Evolutionary conservation across 176 grass and related monocot species (phyloP).

Genomic region (Carex myosuroides): DNA sequence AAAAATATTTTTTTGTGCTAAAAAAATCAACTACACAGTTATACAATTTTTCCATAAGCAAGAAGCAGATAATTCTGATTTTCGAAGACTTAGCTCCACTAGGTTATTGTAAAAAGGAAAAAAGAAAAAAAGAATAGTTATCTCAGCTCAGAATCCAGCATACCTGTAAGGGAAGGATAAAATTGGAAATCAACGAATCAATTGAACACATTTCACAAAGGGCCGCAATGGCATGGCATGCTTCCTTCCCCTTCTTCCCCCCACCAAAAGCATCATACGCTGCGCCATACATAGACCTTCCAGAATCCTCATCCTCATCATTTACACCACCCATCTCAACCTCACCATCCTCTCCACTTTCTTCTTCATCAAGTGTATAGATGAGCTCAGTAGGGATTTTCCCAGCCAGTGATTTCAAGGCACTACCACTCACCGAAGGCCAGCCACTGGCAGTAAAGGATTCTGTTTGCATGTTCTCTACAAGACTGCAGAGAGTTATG

Average conservation of each 20-base stretch:
- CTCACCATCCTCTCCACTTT: constrained; percentile 10
- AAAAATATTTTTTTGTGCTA: background rate
- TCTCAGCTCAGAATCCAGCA: background rate
- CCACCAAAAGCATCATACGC: constrained; percentile 74
- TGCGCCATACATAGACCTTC: constrained; percentile 45
- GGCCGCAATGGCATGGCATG: constrained; percentile 78
- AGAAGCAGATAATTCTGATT: background rate
- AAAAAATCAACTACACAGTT: background rate
- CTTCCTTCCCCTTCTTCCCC: constrained; percentile 69
- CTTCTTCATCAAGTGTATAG: constrained; percentile 29
- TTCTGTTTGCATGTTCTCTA: constrained; percentile 49
- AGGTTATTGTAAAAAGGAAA: background rate
- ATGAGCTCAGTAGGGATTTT: constrained; percentile 53
- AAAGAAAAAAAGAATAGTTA: background rate
- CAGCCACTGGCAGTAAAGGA: constrained; percentile 48
- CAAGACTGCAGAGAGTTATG: constrained; percentile 45
- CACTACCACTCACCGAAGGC: constrained; percentile 49
- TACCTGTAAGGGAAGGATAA: constrained; percentile 90
- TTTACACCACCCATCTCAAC: constrained; percentile 23
- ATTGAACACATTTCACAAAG: constrained; percentile 82
- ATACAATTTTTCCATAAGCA: background rate
- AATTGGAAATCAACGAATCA: constrained; percentile 84
- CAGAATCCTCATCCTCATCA: constrained; percentile 20
- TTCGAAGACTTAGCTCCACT: background rate
- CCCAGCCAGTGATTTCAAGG: constrained; percentile 62